Base-by-base conservation (phyloP, 345 rosid species). In the Firmiana major region DNA sequence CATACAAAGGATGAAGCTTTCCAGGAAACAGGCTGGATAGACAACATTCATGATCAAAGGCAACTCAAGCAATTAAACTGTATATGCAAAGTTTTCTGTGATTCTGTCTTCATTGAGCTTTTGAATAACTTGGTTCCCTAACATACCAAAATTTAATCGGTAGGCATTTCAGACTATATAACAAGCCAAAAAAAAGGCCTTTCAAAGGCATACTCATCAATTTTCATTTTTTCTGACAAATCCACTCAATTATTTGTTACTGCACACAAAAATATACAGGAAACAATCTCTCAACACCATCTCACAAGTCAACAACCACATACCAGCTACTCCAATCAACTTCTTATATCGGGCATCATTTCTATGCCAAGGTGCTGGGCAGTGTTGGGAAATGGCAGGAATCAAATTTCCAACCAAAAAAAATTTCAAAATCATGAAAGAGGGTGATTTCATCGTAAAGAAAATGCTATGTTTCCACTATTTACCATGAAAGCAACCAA, bases 251-350 rank as follows among this genome's bases (percentile, higher is more conserved):
- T 86, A 89, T 84, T 86, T 66, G 86, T 88, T 81, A 85, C 89
- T 88, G 89, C 96, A 88, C 92, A 85, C 96, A 85, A 36, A 86
- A 83, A 83, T 87, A 90, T 87, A 90, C 89, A 89, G 0, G 89
- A 88, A 80, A 85, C 81, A 78, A 55, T 74, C 78, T 76, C 79
- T 82, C 80, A 77, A 79, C 66, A 75, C 77, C 79, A 77, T 71
- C 81, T 77, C 82, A 78, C 83, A 75, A 55, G 73, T 80, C 76
- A 81, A 63, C 67, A 66, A 84, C 71, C 73, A 69, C 57, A 45
- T 45, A 83, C 55, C 76, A 64, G 82, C 73, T 34, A 67, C 84
- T 82, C 73, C 79, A 81, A 76, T 81, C 67, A 74, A 76, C 73
- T 82, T 83, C 79, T 84, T 77, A 72, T 75, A 81, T 82, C 76